Evolutionary conservation across 2,329 filamentous ascomycete genomes (phyloP), one percentile per base, ranked within the genome.

Genomic region (Lachnellula subtilissima): DNA sequence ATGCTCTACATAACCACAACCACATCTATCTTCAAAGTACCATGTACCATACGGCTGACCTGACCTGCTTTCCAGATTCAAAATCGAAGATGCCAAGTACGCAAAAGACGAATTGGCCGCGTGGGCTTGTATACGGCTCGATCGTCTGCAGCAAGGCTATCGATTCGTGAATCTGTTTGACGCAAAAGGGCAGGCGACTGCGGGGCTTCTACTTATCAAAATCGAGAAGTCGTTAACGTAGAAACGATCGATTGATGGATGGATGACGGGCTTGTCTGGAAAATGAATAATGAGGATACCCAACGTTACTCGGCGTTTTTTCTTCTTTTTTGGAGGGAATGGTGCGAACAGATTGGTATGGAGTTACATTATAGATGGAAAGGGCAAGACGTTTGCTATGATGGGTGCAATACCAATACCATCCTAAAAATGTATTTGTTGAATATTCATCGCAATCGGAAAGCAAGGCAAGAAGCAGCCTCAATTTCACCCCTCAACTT

Each of bases 121-220:
- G 2, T 97, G 94, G 94, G 85, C 89, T 1, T 96, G 91, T 67
- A 86, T 96, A 64, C 81, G 91, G 40, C 81, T 97, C 22, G 91
- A 97, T 72, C 81, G 91, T 7, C 72, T 97, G 57, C 83, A 84
- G 58, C 75, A 81, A 36, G 93, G 94, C 0, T 88, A 89, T 64
- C 79, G 91, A 11, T 84, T 96, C 62, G 77, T 97, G 54, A 87
- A 86, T 65, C 74, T 97, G 56, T 78, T 88, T 60, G 86, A 96
- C 68, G 76, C 78, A 25, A 79, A 85, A 59, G 90, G 90, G 0
- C 75, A 78, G 32, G 72, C 83, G 55, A 87, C 82, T 2, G 79
- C 83, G 22, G 91, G 89, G 0, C 78, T 85, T 14, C 67, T 97
- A 50, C 73, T 97, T 57, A 83, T 96, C 32, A 85, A 84, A 70